Evolutionary conservation across 306 rosid genomes (phyloP), one percentile per base, ranked within the genome.

Genomic region (Castanopsis chinensis): DNA sequence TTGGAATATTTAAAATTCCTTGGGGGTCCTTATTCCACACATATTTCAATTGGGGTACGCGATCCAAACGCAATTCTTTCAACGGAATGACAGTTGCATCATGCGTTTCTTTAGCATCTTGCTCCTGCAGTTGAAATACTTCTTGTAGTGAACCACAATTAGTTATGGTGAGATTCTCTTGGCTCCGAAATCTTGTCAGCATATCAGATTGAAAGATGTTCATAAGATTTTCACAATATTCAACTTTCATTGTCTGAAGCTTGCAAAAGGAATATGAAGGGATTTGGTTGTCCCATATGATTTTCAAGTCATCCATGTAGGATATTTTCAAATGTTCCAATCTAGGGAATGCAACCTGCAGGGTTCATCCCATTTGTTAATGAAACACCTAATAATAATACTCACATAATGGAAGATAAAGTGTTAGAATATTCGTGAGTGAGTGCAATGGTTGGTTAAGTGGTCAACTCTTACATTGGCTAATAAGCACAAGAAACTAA

Each of bases 291-390:
- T 30, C 5, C 82, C 84, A 85, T 59, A 85, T 76, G 20, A 43
- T 23, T 6, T 21, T 61, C 41, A 82, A 57, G 15, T 4, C 32
- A 19, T 58, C 71, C 74, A 76, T 33, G 33, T 28, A 3, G 32
- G 17, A 37, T 17, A 86, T 4, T 5, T 28, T 19, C 52, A 82
- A 37, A 35, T 11, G 12, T 86, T 79, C 67, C 74, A 82, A 73
- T 27, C 71, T 75, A 0, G 82, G 76, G 45, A 82, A 82, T 7
- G 84, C 5, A 1, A 19, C 73, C 53, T 75, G 67, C 37, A 33
- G 13, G 13, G 33, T 57, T 5, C 27, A 6, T 37, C 25, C 51
- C 5, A 30, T 67, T 25, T 53, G 18, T 55, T 55, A 35, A 68
- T 30, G 49, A 27, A 45, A 57, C 1, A 57, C 61, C 7, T 20